A percentile compares a stretch with the other conserved stretches of the same genome.
Conservation (phyloP, 345 rosid species). For the thale cress (Arabidopsis thaliana) region TAIR10.1 NC_003074.8:18425001-18425500, state of each 20-base stretch:
- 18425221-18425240: constrained; percentile 93
- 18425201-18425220: constrained; percentile 98
- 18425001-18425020: constrained; percentile 59
- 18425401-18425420: constrained; percentile 70
- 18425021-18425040: constrained; percentile 83
- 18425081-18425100: constrained; percentile 14
- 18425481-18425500: constrained; percentile 12
- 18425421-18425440: constrained; percentile 88
- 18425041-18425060: constrained; percentile 62
- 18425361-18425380: constrained; percentile 69
- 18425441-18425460: constrained; percentile 92
- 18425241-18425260: constrained; percentile 81
- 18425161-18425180: constrained; percentile 51
- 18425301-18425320: not conserved
- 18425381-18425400: constrained; percentile 70
- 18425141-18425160: constrained; percentile 40
- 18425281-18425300: constrained; percentile 2
- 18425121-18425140: constrained; percentile 15
- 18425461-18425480: constrained; percentile 51
- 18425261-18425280: constrained; percentile 57
- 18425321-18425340: not conserved
- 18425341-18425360: constrained; percentile 52
- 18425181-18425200: constrained; percentile 90
- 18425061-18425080: constrained; percentile 11
- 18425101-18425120: not conserved